These are phyloP conservation scores for Schizopora paradoxa DNA, from an alignment of 1,284 basidiomycete genomes.

Conservation along the genomic window DNA sequence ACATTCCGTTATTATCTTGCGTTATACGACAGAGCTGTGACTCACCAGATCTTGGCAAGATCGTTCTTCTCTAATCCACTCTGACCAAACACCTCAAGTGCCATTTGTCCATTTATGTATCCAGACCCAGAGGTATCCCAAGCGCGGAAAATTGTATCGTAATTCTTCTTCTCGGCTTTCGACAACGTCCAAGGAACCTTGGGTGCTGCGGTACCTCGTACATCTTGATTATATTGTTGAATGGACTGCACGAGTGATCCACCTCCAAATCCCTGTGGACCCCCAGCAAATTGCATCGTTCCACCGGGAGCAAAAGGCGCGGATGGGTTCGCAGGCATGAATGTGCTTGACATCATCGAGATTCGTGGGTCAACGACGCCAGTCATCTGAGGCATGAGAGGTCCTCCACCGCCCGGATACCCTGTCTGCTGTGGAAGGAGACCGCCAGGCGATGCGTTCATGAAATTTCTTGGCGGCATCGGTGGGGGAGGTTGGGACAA, in stretches of 20 bases:
- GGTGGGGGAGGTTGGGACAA: slow-evolving; percentile 24
- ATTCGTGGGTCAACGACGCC: slow-evolving; percentile 82
- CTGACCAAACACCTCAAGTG: slow-evolving; percentile 92
- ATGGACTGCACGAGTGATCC: slow-evolving; percentile 70
- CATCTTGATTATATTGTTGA: slow-evolving; percentile 73
- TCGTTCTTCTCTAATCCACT: slow-evolving; percentile 88
- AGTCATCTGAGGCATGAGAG: slow-evolving; percentile 73
- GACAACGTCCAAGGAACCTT: slow-evolving; percentile 86
- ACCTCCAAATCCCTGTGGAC: slow-evolving; percentile 50
- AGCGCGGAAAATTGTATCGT: slow-evolving; percentile 94
- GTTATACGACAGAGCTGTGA: slow-evolving; percentile 21
- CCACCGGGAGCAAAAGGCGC: slow-evolving; percentile 58
- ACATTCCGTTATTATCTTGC: too few species aligned
- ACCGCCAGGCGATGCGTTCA: slow-evolving; percentile 43
- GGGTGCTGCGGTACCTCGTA: slow-evolving; percentile 65
- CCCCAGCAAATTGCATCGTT: slow-evolving; percentile 58
- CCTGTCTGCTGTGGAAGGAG: slow-evolving; percentile 55
- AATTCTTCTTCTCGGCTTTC: slow-evolving; percentile 93
- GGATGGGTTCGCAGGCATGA: slow-evolving; percentile 73
- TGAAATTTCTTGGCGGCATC: slow-evolving; percentile 43
- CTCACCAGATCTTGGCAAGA: slow-evolving; percentile 90
- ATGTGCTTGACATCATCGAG: slow-evolving; percentile 80
- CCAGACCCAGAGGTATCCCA: slow-evolving; percentile 87
- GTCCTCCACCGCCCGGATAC: slow-evolving; percentile 41
- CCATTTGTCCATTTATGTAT: slow-evolving; percentile 85